These are phyloP conservation scores for Haematococcus sp. DNA, from an alignment of 139 green algal genomes.

Conservation along the genomic window DNA sequence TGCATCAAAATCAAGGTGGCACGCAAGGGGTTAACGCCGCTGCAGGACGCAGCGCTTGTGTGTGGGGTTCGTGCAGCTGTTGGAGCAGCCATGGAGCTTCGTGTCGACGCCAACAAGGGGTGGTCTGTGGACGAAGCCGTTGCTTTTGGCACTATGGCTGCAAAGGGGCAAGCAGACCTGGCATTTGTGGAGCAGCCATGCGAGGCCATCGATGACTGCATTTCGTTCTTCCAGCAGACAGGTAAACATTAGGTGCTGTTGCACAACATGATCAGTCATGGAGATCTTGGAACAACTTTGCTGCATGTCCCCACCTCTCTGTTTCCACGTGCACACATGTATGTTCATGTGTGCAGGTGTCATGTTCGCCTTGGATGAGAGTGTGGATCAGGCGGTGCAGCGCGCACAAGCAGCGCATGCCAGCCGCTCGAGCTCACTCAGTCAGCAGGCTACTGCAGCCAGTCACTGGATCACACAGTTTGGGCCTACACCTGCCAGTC, in stretches of 20 bases:
- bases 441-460: not conserved
- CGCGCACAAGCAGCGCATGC: too few relatives aligned
- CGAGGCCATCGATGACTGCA: constrained; percentile 49
- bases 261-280: not conserved
- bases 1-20: constrained; percentile 91
- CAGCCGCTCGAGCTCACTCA: not conserved
- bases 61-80: constrained; percentile 59
- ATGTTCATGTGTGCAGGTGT: too few relatives aligned
- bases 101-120: constrained; percentile 87
- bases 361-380: too few relatives aligned
- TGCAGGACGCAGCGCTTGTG: constrained; percentile 72
- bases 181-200: constrained; percentile 88
- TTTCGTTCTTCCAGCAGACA: constrained; percentile 53
- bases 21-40: constrained; percentile 36
- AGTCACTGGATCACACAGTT: not conserved
- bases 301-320: constrained; percentile 62
- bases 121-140: constrained; percentile 78
- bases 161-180: constrained; percentile 26
- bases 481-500: too few relatives aligned
- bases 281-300: not conserved
- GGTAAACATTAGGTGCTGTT: constrained; percentile 9
- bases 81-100: constrained; percentile 58
- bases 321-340: constrained; percentile 86
- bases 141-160: constrained; percentile 41
- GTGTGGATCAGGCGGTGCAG: too few relatives aligned